Base-by-base conservation (phyloP, 2,329 filamentous ascomycete genomes). In the Fusarium citri region DNA sequence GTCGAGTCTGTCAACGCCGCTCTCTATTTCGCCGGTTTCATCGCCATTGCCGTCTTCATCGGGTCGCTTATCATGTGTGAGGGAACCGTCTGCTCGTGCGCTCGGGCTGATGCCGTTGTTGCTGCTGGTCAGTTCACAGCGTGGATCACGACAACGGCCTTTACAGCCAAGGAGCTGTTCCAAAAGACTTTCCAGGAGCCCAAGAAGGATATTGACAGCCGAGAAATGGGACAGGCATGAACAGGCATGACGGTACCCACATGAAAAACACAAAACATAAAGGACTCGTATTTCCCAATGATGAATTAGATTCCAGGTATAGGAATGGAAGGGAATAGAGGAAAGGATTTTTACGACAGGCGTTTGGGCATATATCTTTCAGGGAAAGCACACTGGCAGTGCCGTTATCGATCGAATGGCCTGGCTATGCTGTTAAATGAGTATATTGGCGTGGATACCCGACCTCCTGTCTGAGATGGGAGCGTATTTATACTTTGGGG, bases 1-100 rank as follows among this genome's bases (percentile, higher is more conserved):
- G 68, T 89, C 64, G 87, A 89, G 71, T 73, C 80, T 34, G 57
- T 82, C 71, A 89, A 88, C 76, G 79, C 83, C 7, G 67, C 88
- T 59, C 85, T 89, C 75, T 88, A 88, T 79, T 87, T 90, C 76
- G 80, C 83, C 22, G 87, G 87, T 59, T 89, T 89, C 79, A 82
- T 88, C 71, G 86, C 86, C 12, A 82, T 89, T 22, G 81, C 86
- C 45, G 83, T 86, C 66, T 89, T 88, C 78, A 83, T 90, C 68
- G 80, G 82, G 75, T 80, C 80, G 55, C 80, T 90, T 51, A 78
- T 85, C 58, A 87, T 88, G 79, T 90, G 88, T 78, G 80, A 82
- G 28, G 88, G 88, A 43, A 80, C 80, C 40, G 85, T 89, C 26
- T 91, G 88, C 79, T 80, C 80, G 25, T 83, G 85, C 15, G 87